A percentile compares a stretch with the other conserved stretches of the same genome.
phyloP scores from a whole-genome alignment of 805 yeast species.

The Metschnikowia noctiluminum region DNA sequence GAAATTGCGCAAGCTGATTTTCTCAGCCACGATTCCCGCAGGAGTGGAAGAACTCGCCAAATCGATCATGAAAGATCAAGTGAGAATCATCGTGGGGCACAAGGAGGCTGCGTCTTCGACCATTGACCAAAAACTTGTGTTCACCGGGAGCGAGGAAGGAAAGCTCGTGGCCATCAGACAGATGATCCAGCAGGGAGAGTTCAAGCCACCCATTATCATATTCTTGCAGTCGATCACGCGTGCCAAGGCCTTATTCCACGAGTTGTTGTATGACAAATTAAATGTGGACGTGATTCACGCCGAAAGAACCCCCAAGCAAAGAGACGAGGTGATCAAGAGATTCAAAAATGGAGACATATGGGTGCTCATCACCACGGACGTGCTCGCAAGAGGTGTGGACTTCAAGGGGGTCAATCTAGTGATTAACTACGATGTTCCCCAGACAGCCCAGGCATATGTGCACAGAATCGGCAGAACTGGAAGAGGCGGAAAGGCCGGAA shows the following conservation, averaged over 20 bases:
- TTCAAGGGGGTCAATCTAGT: conserved; percentile 94
- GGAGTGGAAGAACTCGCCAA: conserved; percentile 86
- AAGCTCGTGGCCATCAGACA: conserved; percentile 88
- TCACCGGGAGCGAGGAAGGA: conserved; percentile 95
- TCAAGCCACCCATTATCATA: conserved; percentile 89
- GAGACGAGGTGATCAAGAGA: conserved; percentile 78
- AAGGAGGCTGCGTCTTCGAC: conserved; percentile 87
- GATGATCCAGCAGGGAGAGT: conserved; percentile 76
- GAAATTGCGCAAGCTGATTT: conserved; percentile 67
- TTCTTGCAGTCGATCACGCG: conserved; percentile 89
- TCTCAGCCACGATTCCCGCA: conserved; percentile 94
- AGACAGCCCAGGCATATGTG: conserved; percentile 88
- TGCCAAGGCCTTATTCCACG: conserved; percentile 94
- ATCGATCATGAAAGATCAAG: conserved; percentile 78
- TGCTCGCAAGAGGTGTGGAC: conserved; percentile 93
- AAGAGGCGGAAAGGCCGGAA: conserved; percentile 84
- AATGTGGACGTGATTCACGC: conserved; percentile 96
- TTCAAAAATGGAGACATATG: conserved; percentile 90
- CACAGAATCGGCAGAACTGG: conserved; percentile 99
- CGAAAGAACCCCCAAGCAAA: conserved; percentile 83
- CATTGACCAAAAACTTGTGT: conserved; percentile 79
- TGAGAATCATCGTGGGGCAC: conserved; percentile 86
- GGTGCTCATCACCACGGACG: conserved; percentile 97
- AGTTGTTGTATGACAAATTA: conserved; percentile 82
- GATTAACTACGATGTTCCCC: conserved; percentile 95